Evolutionary conservation across 169 alveolate species (phyloP), one percentile per base, ranked within the genome.

Genomic region (Cryptosporidium felis): DNA sequence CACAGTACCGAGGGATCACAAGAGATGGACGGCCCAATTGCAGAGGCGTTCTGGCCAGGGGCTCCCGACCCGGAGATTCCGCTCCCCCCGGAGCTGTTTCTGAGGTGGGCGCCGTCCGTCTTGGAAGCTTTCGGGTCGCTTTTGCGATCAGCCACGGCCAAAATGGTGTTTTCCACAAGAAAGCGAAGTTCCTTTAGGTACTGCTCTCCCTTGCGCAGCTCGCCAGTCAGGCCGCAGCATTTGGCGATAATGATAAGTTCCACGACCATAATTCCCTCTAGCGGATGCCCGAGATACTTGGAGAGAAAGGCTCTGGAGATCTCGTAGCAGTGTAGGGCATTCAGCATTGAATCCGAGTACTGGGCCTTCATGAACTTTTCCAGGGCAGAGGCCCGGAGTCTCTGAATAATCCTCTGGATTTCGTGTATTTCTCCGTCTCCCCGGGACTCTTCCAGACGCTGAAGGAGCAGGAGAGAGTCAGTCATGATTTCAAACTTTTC

Each of bases 231-330:
- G n/a, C 91, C 94, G 81, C 90, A 93, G 63, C 96, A 93, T 62
- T 93, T 92, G 63, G 94, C 91, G 36, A 93, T 59, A 23, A 93
- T 88, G 89, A 92, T 81, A 23, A 93, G 74, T 58, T 93, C 96
- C 85, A 92, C 91, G 12, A 94, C 94, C 96, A 93, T 93, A 80
- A 92, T 94, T 3, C 92, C 92, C 44, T 81, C 90, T 45, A 89
- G 47, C 59, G 88, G 90, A 60, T 80, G 90, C 26, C 92, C 92
- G 44, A 79, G 81, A 45, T 79, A 82, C 46, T 89, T 89, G 32
- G 91, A 82, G 41, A 85, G 66, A 80, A 85, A 89, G 38, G 89
- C 90, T 79, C 88, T 60, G 1, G 89, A 90, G 42, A 89, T 80
- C 82, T 85, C 90, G 47, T 89, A 89, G 5, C 91, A 89, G 51